A percentile compares a stretch with the other conserved stretches of the same genome.
Evolutionary conservation across 2,329 filamentous ascomycete genomes (phyloP).

Genomic region (Penicillium sp.): DNA sequence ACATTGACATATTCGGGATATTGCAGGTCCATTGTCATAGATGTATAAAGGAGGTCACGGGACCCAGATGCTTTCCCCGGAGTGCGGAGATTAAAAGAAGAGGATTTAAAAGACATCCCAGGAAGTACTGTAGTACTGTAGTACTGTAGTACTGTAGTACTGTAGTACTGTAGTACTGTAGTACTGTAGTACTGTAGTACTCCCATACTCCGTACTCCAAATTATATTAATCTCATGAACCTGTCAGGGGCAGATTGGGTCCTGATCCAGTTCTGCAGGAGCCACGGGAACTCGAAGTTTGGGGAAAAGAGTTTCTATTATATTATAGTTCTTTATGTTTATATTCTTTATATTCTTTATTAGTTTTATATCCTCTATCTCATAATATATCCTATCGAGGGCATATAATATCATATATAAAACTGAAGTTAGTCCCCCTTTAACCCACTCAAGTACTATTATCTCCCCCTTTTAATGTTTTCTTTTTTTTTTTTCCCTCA

Average conservation of each 20-base stretch:
- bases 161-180: background rate
- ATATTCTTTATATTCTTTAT: background rate
- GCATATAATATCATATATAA: background rate
- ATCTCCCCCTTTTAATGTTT: slow-evolving; percentile 30
- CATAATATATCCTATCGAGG: background rate
- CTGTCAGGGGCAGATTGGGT: slow-evolving; percentile 11
- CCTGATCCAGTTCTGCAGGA: slow-evolving; percentile 24
- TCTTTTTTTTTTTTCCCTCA: slow-evolving; percentile 15
- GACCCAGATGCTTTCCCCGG: background rate
- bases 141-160: too few species aligned
- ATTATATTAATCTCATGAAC: background rate
- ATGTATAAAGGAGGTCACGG: background rate
- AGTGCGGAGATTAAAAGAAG: background rate
- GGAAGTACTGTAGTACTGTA: background rate
- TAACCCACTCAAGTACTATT: slow-evolving; percentile 21
- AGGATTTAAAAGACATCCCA: background rate
- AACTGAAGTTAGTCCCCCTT: slow-evolving; percentile 13
- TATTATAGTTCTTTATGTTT: background rate
- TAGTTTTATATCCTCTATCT: too few species aligned
- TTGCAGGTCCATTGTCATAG: background rate
- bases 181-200: too few species aligned
- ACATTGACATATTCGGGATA: background rate
- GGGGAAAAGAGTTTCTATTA: background rate
- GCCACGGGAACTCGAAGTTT: slow-evolving; percentile 18
- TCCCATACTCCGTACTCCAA: background rate